A percentile compares a stretch with the other conserved stretches of the same genome.
These are phyloP conservation scores for Melaleuca quinquenervia DNA, from an alignment of 345 rosid species.

Conservation along the genomic window DNA sequence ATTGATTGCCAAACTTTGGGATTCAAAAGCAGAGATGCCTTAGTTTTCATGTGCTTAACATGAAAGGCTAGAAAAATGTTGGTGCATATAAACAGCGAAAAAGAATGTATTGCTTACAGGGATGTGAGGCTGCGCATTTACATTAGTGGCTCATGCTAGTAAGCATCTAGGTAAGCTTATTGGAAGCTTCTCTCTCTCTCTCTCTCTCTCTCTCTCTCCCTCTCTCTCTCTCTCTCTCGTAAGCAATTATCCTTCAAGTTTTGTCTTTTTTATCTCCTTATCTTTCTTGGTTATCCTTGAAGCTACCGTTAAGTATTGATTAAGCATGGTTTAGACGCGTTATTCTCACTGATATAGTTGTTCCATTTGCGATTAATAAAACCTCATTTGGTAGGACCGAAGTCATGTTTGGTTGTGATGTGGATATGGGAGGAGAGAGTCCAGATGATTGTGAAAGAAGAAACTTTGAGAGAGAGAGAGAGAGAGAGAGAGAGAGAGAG, in stretches of 20 bases:
- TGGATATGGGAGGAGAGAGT: neutral
- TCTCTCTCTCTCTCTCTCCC: neutral
- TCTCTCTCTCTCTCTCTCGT: neutral
- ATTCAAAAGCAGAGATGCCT: neutral
- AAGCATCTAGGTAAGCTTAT: neutral
- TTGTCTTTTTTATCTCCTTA: neutral
- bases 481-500: neutral
- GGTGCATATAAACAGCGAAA: neutral
- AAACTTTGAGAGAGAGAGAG: too few relatives aligned
- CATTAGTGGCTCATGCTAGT: neutral
- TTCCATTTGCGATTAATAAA: neutral
- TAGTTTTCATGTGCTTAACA: neutral
- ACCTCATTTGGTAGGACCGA: neutral
- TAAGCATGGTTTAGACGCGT: neutral
- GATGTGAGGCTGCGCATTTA: neutral
- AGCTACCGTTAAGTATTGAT: neutral
- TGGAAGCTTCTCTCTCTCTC: neutral
- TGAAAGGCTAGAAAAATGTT: neutral
- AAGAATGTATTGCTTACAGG: neutral
- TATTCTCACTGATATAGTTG: neutral
- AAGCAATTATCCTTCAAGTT: neutral
- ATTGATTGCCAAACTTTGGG: neutral
- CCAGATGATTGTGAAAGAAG: neutral
- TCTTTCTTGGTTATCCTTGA: neutral
- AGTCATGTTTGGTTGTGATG: neutral